Base-by-base conservation (phyloP, 176 grass and related monocot genomes). In the Carex kokanica region DNA sequence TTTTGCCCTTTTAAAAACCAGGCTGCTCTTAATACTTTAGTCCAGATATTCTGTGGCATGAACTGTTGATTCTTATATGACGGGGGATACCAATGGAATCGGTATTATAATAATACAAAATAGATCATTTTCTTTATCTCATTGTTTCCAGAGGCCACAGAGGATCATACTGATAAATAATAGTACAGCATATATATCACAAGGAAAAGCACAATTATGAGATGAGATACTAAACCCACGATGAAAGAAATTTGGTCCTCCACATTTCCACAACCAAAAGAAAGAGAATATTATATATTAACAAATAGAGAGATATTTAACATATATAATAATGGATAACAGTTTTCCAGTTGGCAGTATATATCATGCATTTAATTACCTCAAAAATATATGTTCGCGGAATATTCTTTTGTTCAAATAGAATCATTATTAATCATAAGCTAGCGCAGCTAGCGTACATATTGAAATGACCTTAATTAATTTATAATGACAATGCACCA, bases 141-240 rank as follows among this genome's bases (percentile, higher is more conserved):
- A 20, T 70, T 67, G 31, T 67, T 34, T 41, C 11, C 2, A 3
- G 9, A 70, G 7, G 49, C 47, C 72, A 53, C 47, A 75, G 6
- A 75, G 12, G 47, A 75, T 55, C 72, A 54, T 31, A 17, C 24
- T 16, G 14, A 77, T 14, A 77, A 54, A 55, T 31, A 29, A 77
- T 62, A n/a, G n/a, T n/a, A 84, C 24, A 65, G 79, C 62, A 24
- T 85, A 29, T 78, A 24, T 85, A 29, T 78, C 83, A 68, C 84
- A 85, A 89, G 85, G 54, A 79, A 86, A 79, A 83, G 29, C 55
- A 51, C 45, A 74, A 81, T 86, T 85, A 85, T 21, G 31, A 83
- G 88, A 87, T 91, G 31, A 80, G 90, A 87, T 91, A 87, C 87
- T 83, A 86, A 92, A 91, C 82, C 89, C 88, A 89, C n/a, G 57